Percentiles rank a stretch among this genome's conserved stretches.
Conservation (phyloP, 345 rosid species). For the Orychophragmus violaceus region DNA sequence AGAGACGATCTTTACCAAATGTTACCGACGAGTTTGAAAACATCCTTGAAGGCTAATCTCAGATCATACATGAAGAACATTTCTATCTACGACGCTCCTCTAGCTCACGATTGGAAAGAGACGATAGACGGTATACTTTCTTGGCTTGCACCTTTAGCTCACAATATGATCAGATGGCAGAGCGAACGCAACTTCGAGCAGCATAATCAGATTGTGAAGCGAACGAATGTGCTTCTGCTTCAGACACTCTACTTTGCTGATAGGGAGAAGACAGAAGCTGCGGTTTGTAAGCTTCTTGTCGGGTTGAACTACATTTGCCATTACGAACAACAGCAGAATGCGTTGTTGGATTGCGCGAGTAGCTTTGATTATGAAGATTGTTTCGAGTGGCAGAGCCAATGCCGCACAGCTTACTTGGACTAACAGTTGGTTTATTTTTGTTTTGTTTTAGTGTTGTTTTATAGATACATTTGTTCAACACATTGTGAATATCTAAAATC, state of each 20-base stretch:
- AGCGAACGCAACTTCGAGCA: slow-evolving; percentile 93
- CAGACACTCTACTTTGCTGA: slow-evolving; percentile 90
- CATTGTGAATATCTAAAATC: slow-evolving; percentile 24
- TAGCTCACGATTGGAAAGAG: slow-evolving; percentile 95
- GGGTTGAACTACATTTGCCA: slow-evolving; percentile 95
- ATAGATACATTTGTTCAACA: slow-evolving; percentile 26
- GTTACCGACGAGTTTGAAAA: slow-evolving; percentile 77
- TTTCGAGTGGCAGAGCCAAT: slow-evolving; percentile 83
- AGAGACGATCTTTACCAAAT: slow-evolving; percentile 93
- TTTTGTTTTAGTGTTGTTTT: slow-evolving; percentile 14
- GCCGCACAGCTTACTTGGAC: slow-evolving; percentile 28
- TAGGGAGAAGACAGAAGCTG: slow-evolving; percentile 72
- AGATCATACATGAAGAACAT: slow-evolving; percentile 68
- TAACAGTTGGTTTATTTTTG: background rate
- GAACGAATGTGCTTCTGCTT: slow-evolving; percentile 78
- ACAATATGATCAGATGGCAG: slow-evolving; percentile 94
- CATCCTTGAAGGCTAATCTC: slow-evolving; percentile 54
- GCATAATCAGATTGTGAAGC: slow-evolving; percentile 62
- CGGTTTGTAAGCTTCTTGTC: slow-evolving; percentile 72
- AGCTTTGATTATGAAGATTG: slow-evolving; percentile 96
- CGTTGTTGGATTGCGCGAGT: slow-evolving; percentile 81
- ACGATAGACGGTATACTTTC: slow-evolving; percentile 57
- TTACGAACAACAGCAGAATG: slow-evolving; percentile 84
- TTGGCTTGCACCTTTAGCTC: slow-evolving; percentile 95
- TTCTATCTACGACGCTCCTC: slow-evolving; percentile 87